Conservation (phyloP, 345 rosid species). For the Clarkia xantiana region DNA sequence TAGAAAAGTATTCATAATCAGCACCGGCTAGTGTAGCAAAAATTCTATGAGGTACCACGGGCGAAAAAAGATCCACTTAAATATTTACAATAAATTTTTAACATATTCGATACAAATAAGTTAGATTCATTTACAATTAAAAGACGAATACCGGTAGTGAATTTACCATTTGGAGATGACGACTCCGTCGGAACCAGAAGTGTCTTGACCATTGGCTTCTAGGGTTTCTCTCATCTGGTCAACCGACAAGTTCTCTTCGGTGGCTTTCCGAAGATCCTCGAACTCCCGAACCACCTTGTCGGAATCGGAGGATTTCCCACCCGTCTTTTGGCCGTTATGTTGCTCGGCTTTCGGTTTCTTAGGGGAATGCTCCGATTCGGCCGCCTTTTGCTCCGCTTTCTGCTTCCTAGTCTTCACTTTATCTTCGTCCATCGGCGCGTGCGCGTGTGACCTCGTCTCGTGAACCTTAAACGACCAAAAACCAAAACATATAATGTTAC, state of each 20-base stretch:
- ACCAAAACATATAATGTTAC: neutral
- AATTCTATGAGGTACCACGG: no score
- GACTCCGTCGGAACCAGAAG: conserved; percentile 27
- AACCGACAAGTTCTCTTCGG: conserved; percentile 32
- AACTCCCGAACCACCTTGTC: conserved; percentile 24
- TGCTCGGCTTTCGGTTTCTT: conserved; percentile 46
- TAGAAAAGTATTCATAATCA: no score
- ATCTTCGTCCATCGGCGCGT: conserved; percentile 27
- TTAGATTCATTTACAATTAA: no score
- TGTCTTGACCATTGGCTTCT: conserved; percentile 45
- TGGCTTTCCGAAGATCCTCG: conserved; percentile 36
- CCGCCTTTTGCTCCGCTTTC: conserved; percentile 53
- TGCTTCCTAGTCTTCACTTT: conserved; percentile 66
- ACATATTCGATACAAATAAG: no score
- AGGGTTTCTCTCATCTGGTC: conserved; percentile 53
- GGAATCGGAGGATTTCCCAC: conserved; percentile 17
- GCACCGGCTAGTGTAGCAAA: no score
- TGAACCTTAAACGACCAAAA: conserved; percentile 24
- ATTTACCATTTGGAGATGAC: conserved; percentile 26
- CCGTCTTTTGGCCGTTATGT: conserved; percentile 8
- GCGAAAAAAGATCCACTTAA: no score
- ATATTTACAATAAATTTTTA: no score
- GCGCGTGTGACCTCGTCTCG: conserved; percentile 61
- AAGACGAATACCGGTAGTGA: neutral
- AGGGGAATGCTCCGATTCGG: conserved; percentile 41